phyloP scores from a whole-genome alignment of 1,284 basidiomycete genomes.

The Melampsora larici-populina region DNA sequence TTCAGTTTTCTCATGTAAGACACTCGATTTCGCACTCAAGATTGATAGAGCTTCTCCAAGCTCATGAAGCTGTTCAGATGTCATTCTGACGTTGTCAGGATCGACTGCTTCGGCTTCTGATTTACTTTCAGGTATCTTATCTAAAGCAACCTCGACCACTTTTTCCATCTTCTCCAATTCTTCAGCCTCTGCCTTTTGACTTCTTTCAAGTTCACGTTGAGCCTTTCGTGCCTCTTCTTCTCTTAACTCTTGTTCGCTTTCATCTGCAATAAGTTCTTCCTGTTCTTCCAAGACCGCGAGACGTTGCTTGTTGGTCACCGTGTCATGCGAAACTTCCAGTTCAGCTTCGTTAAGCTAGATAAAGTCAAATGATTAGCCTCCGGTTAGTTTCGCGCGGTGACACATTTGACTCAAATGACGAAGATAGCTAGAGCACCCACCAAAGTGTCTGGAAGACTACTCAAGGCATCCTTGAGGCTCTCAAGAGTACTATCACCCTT shows the following conservation, averaged over 20 bases:
- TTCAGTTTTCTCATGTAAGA: slow-evolving; percentile 92
- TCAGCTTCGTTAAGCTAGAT: slow-evolving; percentile 88
- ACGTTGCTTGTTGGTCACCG: slow-evolving; percentile 94
- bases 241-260: slow-evolving; percentile 81
- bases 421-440: slow-evolving; percentile 58
- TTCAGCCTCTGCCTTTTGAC: slow-evolving; percentile 43
- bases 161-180: slow-evolving; percentile 41
- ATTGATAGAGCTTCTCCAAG: slow-evolving; percentile 87
- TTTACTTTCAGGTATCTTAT: slow-evolving; percentile 17
- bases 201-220: slow-evolving; percentile 45
- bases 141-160: slow-evolving; percentile 44
- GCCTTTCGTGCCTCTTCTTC: slow-evolving; percentile 49
- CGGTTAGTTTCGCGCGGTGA: no score
- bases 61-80: slow-evolving; percentile 90
- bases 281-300: slow-evolving; percentile 96
- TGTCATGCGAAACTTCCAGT: slow-evolving; percentile 87
- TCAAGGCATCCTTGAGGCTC: slow-evolving; percentile 83
- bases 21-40: slow-evolving; percentile 90
- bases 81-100: slow-evolving; percentile 81
- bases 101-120: slow-evolving; percentile 51
- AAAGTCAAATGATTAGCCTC: background rate
- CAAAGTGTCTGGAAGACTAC: slow-evolving; percentile 89
- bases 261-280: slow-evolving; percentile 98
- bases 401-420: no score
- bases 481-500: slow-evolving; percentile 76